Evolutionary conservation across 148 eudicot genomes (phyloP).

Genomic region (Rhododendron molle): DNA sequence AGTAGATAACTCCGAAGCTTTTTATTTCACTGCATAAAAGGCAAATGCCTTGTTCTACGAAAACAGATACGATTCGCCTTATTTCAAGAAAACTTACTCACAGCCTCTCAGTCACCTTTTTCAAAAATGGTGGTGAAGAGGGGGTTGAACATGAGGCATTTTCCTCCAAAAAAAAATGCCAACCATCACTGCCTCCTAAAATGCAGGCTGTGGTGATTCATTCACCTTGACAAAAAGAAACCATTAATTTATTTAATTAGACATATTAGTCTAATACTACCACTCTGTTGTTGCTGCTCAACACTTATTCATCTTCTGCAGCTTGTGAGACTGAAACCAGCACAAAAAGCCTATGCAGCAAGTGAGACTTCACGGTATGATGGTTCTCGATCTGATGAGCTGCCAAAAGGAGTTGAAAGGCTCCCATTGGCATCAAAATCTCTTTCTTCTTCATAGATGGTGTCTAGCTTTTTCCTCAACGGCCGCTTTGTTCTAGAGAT

Average conservation of each 20-base stretch:
- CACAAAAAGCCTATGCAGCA: background rate
- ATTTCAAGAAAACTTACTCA: background rate
- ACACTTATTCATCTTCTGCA: background rate
- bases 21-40: background rate
- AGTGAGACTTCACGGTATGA: background rate
- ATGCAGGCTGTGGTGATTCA: background rate
- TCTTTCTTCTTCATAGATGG: slow-evolving; percentile 50
- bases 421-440: slow-evolving; percentile 1
- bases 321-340: background rate
- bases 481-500: slow-evolving; percentile 27
- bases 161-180: background rate
- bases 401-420: background rate
- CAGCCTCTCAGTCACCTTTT: background rate
- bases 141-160: background rate
- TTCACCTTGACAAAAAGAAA: background rate
- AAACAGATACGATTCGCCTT: background rate
- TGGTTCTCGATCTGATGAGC: background rate
- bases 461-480: slow-evolving; percentile 26
- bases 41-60: background rate
- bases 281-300: background rate
- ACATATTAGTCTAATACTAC: background rate
- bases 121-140: slow-evolving; percentile 1
- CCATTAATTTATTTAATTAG: too few species aligned
- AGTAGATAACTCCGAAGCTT: background rate
- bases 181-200: slow-evolving; percentile 15